Base-by-base conservation (phyloP, 2,329 filamentous ascomycete genomes). In the Canariomyces notabilis region DNA sequence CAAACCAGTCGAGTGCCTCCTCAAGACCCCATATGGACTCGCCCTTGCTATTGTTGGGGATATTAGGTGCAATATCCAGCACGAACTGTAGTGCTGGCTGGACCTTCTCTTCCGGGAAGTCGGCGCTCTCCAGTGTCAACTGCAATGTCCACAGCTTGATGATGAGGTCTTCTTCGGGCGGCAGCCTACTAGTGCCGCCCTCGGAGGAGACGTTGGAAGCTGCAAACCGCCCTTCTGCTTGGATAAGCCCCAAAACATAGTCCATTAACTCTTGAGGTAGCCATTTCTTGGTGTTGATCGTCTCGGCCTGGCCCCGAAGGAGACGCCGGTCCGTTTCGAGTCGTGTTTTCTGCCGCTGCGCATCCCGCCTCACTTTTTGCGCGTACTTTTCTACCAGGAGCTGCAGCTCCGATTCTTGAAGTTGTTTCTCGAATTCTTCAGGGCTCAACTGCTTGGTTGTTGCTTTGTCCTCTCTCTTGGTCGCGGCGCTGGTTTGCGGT, bases 381-480 rank as follows among this genome's bases (percentile, higher is more conserved):
- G 84, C 83, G 65, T 91, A 72, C 61, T 89, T 93, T 53, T 97
- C 91, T 14, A 97, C 84, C 5, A 96, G 70, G 18, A 87, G 69
- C 64, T 97, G 90, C 31, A 98, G 73, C 59, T 95, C 89, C n/a
- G 89, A 85, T 58, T 89, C 85, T 63, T 96, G 89, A 14, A 97
- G 77, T 59, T 95, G 88, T 53, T 73, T 82, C 62, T 96, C 93
- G 42, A 96, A 85, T 64, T 97, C 88, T 62, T 96, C 91, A 1
- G 91, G 85, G 39, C 80, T 88, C 54, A 91, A 68, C 21, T 77
- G 70, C 44, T 79, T 69, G n/a, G 52, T 49, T 31, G 56, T 44
- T 6, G 49, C 44, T 4, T 53, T 48, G 23, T 54, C 52, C 8
- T n/a, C 40, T 20, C 59, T 55, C 33, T 20, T 26, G 57, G 51